Evolutionary conservation across 805 yeast species (phyloP), one percentile per base, ranked within the genome.

Genomic region (Candida khao-thaluensis): DNA sequence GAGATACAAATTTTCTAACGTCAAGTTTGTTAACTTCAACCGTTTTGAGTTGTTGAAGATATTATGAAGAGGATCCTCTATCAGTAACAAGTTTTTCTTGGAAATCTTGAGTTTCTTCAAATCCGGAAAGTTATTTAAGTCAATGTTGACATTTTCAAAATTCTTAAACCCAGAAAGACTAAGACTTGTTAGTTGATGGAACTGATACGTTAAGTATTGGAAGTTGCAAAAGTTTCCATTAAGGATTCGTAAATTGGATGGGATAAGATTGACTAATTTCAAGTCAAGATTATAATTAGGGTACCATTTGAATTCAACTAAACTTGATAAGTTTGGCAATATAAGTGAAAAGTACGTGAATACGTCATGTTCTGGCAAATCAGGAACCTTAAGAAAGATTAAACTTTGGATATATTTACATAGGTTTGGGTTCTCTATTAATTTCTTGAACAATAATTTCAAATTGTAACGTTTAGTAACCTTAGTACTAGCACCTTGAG

Each of bases 351-450:
- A 43, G 27, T 42, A 46, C 7, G 40, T 34, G 7, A 47, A 20
- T n/a, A 57, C 40, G 21, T 47, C 47, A 11, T 48, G 40, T 26
- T 57, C 61, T 4, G 60, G 55, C 12, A 58, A 42, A 44, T 57
- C 62, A 3, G 64, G 63, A 14, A 53, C 38, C 5, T 38, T 30
- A 7, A 39, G 32, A 29, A 50, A 48, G 7, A 42, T 30, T 18
- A 57, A 28, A 6, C 39, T 38, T 20, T 47, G 40, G 4, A 57
- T 35, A 14, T 34, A 42, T 3, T n/a, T 18, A 18, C 57, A 48
- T 28, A 41, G 40, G 21, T 42, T 40, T 5, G 34, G 29, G 10
- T 43, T 42, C 17, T 47, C 39, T 12, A 24, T 22, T 16, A 57
- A 39, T n/a, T 38, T 47, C 30, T 50, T 56, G 28, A 57, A 47